These are phyloP conservation scores for Apostasia shenzhenica DNA, from an alignment of 106 monocot genomes.

Conservation along the genomic window DNA sequence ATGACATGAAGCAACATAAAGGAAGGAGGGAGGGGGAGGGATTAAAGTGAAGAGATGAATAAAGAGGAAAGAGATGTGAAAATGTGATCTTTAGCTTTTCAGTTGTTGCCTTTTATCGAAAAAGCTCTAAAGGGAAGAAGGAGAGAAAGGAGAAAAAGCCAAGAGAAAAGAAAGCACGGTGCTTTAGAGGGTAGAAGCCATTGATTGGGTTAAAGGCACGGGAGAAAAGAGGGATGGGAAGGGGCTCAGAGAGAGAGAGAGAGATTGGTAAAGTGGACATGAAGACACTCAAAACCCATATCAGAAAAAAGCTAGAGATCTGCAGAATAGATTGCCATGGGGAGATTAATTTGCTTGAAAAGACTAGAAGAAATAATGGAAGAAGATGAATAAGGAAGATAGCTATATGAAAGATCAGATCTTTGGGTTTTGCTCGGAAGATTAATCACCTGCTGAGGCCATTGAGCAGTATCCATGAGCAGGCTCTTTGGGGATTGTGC, in stretches of 20 bases:
- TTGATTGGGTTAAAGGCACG: constrained; percentile 4
- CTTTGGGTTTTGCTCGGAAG: not conserved
- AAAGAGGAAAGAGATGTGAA: not conserved
- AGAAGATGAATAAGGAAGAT: not conserved
- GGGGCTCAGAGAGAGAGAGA: not conserved
- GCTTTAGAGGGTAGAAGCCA: not conserved
- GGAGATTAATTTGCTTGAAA: not conserved
- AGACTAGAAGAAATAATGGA: not conserved
- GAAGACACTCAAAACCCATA: no score
- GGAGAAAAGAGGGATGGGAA: not conserved
- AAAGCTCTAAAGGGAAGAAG: constrained; percentile 1
- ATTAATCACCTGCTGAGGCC: constrained; percentile 2
- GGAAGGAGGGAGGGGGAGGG: not conserved
- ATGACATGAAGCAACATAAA: not conserved
- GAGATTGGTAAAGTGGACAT: constrained; percentile 8
- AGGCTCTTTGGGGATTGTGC: not conserved
- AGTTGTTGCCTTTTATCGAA: not conserved
- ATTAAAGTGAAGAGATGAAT: constrained; percentile 1
- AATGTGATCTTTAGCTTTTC: not conserved
- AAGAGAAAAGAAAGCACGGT: not conserved
- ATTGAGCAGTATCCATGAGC: constrained; percentile 6
- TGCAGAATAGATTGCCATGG: not conserved
- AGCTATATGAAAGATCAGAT: not conserved
- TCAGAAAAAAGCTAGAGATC: not conserved
- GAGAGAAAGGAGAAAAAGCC: not conserved